Evolutionary conservation across 176 grass and related monocot genomes (phyloP), one percentile per base, ranked within the genome.

Genomic region (Rhynchospora breviuscula): DNA sequence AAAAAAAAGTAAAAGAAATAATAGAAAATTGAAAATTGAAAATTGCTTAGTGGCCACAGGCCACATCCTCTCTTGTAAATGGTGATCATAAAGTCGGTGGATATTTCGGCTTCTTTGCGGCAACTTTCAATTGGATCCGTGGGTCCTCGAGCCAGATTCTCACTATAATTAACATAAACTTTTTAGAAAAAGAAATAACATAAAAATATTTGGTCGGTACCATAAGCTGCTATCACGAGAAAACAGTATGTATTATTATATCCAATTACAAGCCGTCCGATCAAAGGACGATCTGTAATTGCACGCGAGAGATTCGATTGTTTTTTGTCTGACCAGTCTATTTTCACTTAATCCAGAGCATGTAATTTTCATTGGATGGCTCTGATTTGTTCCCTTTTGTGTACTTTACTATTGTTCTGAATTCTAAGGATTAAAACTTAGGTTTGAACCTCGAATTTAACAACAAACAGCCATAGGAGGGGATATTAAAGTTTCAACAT

Each of bases 91-190:
- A 75, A 75, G 47, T 25, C 11, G 71, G 21, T 75, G 8, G n/a
- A 47, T 73, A 48, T 73, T 49, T 68, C 33, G 45, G 1, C 15
- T 3, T 74, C 45, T 74, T 52, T 23, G 19, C 9, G n/a, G 33
- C 10, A 65, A 73, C 48, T 76, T 76, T 76, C 5, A 26, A 76
- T 52, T 52, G 70, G 70, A 75, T 51, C 47, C 46, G 47, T 75
- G 48, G 72, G 72, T 26, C 21, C 71, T 15, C 3, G 22, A 53
- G 71, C 71, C 47, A 72, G 68, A 72, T 48, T 72, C 66, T 68
- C 33, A 71, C 18, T 47, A 18, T 21, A 47, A 71, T 47, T 71
- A 71, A 47, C 17, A 71, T 21, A 52, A 52, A 52, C 35, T 40
- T 40, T 40, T 40, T 40, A 40, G 35, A 40, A 40, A 40, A 40